Evolutionary conservation across 2,329 filamentous ascomycete genomes (phyloP).

Genomic region (Aureobasidium namibiae): DNA sequence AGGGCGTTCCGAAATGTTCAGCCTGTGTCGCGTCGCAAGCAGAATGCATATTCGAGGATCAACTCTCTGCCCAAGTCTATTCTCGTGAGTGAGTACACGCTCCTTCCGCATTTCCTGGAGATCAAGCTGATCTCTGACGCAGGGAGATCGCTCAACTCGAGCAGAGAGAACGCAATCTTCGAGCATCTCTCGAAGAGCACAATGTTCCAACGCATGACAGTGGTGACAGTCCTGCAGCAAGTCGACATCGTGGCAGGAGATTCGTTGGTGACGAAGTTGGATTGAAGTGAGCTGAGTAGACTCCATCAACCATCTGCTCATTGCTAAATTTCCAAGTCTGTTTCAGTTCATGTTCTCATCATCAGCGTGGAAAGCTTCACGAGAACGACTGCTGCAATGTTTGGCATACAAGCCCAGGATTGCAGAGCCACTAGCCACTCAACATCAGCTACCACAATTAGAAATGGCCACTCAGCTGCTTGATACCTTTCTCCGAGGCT

Average conservation of each 20-base stretch:
- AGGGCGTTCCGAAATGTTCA: constrained; percentile 15
- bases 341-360: constrained; percentile 12
- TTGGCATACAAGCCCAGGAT: neutral
- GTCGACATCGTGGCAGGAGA: constrained; percentile 4
- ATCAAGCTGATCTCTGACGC: no score
- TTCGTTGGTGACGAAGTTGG: constrained; percentile 11
- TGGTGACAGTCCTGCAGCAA: neutral
- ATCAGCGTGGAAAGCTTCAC: constrained; percentile 2
- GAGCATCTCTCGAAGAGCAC: neutral
- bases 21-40: constrained; percentile 13
- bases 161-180: neutral
- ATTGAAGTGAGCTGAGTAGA: neutral
- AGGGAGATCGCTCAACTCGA: neutral
- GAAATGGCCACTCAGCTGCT: constrained; percentile 8
- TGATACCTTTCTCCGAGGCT: constrained; percentile 11
- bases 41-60: constrained; percentile 16
- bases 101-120: neutral
- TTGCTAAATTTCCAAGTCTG: neutral
- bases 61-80: constrained; percentile 13
- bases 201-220: neutral
- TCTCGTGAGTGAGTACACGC: constrained; percentile 12
- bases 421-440: constrained; percentile 2
- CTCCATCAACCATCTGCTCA: neutral
- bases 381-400: neutral
- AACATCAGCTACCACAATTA: constrained; percentile 2